phyloP scores from a whole-genome alignment of 805 yeast species.

The Teunomyces panamensis region DNA sequence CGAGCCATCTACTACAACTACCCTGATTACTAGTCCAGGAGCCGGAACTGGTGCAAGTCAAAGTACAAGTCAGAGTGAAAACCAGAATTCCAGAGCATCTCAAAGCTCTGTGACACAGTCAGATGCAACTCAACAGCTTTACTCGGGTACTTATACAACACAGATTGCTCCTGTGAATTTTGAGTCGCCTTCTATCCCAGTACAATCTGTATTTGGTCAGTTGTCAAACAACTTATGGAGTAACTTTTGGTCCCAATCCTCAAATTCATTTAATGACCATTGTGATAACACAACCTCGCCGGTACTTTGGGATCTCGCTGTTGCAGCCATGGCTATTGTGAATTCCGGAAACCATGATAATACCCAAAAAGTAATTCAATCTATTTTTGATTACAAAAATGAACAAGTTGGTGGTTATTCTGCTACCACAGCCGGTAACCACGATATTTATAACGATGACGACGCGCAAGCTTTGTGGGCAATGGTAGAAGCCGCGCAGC shows the following conservation, averaged over 20 bases:
- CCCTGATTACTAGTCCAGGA: no score
- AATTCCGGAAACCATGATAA: conserved; percentile 11
- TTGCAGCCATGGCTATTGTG: conserved; percentile 21
- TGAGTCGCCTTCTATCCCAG: conserved; percentile 11
- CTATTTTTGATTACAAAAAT: conserved; percentile 18
- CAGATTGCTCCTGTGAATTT: conserved; percentile 5
- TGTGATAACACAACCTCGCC: conserved; percentile 13
- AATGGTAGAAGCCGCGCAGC: conserved; percentile 20
- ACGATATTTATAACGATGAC: conserved; percentile 28
- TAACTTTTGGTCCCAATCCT: conserved; percentile 10
- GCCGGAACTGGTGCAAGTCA: no score
- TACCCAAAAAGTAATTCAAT: conserved; percentile 11
- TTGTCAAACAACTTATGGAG: conserved; percentile 10
- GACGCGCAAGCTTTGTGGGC: conserved; percentile 28
- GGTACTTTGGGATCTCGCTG: conserved; percentile 23
- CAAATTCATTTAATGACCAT: conserved; percentile 12
- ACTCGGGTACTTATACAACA: background rate
- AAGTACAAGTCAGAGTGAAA: background rate
- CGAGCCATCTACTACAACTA: no score
- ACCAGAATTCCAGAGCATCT: background rate
- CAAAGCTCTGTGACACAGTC: background rate
- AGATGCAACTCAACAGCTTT: background rate
- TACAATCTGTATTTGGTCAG: conserved; percentile 10
- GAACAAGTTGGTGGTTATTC: conserved; percentile 20
- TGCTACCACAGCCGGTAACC: conserved; percentile 18